A percentile compares a stretch with the other conserved stretches of the same genome.
Conservation (phyloP, 1,284 basidiomycete species). For the Cutaneotrichosporon sp. region DNA sequence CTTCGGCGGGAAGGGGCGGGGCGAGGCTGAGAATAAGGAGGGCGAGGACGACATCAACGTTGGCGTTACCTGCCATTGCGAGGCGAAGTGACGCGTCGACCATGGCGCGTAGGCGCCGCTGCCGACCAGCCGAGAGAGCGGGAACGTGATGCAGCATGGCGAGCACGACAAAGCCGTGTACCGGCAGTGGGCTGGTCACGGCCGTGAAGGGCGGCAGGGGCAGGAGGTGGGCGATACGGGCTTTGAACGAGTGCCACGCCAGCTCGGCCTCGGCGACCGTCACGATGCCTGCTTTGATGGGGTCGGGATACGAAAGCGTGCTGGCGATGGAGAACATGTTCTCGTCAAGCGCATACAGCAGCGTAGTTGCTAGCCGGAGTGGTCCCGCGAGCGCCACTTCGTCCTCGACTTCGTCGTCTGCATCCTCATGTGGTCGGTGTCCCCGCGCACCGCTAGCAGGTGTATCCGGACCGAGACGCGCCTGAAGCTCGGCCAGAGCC, state of each 20-base stretch:
- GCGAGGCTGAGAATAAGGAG: conserved; percentile 29
- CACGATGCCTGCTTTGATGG: conserved; percentile 17
- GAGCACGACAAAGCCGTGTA: conserved; percentile 29
- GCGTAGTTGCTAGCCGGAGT: conserved; percentile 5
- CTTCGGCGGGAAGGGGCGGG: conserved; percentile 9
- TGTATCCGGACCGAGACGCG: not conserved
- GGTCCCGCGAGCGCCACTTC: conserved; percentile 5
- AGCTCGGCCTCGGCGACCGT: conserved; percentile 23
- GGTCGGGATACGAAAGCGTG: conserved; percentile 20
- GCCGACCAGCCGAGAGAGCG: not conserved
- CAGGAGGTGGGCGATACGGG: conserved; percentile 24
- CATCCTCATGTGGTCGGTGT: not conserved
- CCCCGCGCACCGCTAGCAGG: not conserved
- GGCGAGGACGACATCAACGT: conserved; percentile 26
- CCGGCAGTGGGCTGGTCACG: conserved; percentile 21
- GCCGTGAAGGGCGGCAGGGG: conserved; percentile 30
- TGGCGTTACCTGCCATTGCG: conserved; percentile 23
- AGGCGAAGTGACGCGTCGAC: conserved; percentile 23
- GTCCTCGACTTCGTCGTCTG: not conserved
- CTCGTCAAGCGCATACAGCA: conserved; percentile 18
- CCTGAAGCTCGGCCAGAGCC: not conserved
- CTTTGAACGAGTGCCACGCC: conserved; percentile 32
- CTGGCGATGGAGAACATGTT: conserved; percentile 16
- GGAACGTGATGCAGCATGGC: conserved; percentile 27
- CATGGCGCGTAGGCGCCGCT: conserved; percentile 2